Evolutionary conservation across 148 eudicot species (phyloP).

Genomic region (Pharnaceum exiguum): DNA sequence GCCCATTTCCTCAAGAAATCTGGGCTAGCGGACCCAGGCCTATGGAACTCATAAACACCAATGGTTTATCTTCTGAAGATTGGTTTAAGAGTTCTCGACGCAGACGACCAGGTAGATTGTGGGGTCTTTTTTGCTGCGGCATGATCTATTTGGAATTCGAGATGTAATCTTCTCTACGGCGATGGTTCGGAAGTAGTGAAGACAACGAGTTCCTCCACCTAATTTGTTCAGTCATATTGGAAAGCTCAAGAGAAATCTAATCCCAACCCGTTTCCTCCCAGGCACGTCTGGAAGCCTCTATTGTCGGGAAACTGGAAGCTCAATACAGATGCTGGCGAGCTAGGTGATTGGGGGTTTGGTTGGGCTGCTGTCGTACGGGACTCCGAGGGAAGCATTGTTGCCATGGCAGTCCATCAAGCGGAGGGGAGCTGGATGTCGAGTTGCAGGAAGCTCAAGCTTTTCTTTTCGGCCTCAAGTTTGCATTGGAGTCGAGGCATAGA

Average conservation of each 20-base stretch:
- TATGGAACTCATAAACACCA: too few species aligned
- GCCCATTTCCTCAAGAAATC: too few species aligned
- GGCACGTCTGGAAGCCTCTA: too few species aligned
- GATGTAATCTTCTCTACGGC: not conserved
- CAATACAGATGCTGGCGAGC: not conserved
- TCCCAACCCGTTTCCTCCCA: too few species aligned
- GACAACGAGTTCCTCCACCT: too few species aligned
- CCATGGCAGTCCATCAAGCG: not conserved
- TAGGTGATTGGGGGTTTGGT: not conserved
- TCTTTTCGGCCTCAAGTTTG: not conserved
- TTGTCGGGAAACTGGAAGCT: not conserved
- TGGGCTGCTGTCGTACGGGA: not conserved
- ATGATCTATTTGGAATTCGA: not conserved
- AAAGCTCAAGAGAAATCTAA: too few species aligned
- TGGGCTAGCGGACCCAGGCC: too few species aligned
- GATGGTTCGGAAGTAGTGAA: too few species aligned
- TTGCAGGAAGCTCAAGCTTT: not conserved
- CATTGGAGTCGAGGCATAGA: too few species aligned
- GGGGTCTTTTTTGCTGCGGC: not conserved
- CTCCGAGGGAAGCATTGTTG: not conserved
- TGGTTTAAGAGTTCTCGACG: not conserved
- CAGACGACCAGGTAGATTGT: not conserved
- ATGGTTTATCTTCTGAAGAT: too few species aligned
- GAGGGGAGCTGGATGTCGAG: not conserved
- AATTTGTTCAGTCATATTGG: too few species aligned